Evolutionary conservation across 495 filamentous ascomycete genomes (phyloP).

Genomic region (Cercophora newfieldiana): DNA sequence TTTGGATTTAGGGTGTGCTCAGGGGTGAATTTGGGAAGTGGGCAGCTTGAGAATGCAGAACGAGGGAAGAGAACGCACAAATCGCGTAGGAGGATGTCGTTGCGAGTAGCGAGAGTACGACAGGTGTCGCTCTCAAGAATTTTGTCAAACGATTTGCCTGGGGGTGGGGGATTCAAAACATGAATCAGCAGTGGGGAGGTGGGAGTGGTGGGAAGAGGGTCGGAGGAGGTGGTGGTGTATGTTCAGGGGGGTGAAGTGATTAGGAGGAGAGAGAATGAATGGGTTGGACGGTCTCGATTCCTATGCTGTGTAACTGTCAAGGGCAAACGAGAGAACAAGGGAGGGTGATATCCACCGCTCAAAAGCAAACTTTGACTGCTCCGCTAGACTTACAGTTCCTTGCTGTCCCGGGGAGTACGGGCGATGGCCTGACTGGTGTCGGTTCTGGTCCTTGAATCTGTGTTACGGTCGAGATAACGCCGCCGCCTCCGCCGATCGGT

Average conservation of each 20-base stretch:
- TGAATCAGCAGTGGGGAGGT: background rate
- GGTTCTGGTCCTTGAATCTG: background rate
- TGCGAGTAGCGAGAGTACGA: conserved; percentile 7
- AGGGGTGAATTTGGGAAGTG: background rate
- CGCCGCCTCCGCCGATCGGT: background rate
- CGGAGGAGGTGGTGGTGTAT: background rate
- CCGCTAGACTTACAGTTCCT: conserved; percentile 25
- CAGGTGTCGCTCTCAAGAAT: conserved; percentile 14
- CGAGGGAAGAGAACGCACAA: conserved; percentile 10
- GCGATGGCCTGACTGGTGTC: conserved; percentile 2
- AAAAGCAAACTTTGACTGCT: background rate
- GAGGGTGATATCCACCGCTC: background rate
- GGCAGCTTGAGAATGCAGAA: background rate
- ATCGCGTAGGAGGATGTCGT: conserved; percentile 3
- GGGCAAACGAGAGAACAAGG: background rate
- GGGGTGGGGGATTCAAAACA: background rate
- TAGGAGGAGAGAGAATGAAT: background rate
- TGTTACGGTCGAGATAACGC: background rate
- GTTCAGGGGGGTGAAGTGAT: background rate
- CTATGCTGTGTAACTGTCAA: background rate
- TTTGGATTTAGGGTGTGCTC: too few relatives aligned
- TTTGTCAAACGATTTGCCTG: conserved; percentile 21
- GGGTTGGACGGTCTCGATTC: too few relatives aligned
- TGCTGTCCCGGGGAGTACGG: conserved; percentile 24
- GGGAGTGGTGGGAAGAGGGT: background rate